These are phyloP conservation scores for Penstemon davidsonii DNA, from an alignment of 257 asterid genomes.

Conservation along the genomic window DNA sequence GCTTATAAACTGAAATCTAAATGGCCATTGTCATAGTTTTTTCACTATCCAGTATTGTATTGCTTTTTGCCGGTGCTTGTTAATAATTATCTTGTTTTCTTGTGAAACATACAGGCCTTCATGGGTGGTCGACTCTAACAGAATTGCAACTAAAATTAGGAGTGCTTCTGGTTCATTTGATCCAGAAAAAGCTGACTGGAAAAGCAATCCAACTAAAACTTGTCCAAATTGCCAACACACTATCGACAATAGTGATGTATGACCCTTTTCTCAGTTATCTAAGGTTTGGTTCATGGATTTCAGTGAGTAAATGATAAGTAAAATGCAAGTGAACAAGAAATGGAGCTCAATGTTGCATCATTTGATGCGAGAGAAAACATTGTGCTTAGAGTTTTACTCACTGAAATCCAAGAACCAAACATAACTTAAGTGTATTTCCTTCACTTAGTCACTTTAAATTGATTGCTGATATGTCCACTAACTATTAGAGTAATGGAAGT, in stretches of 20 bases:
- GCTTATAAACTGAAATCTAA: no score
- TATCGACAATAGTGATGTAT: conserved; percentile 85
- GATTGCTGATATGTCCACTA: not conserved
- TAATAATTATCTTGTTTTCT: conserved; percentile 10
- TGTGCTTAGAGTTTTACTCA: no score
- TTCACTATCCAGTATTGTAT: no score
- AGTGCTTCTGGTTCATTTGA: conserved; percentile 71
- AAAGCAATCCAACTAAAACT: conserved; percentile 82
- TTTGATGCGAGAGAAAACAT: no score
- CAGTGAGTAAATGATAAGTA: no score
- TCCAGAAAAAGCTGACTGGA: conserved; percentile 57
- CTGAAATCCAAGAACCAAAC: no score
- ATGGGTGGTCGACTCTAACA: conserved; percentile 83
- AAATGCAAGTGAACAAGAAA: no score
- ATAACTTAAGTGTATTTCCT: not conserved
- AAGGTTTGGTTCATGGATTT: not conserved
- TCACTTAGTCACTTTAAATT: not conserved
- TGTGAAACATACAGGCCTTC: conserved; percentile 58
- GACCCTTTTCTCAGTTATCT: conserved; percentile 7
- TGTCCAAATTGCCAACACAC: conserved; percentile 79
- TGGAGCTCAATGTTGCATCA: no score
- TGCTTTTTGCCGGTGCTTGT: conserved; percentile 6
- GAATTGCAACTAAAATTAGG: conserved; percentile 87
- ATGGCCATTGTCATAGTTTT: no score
- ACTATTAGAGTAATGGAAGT: not conserved